Percentiles rank a stretch among this genome's conserved stretches.
Conservation (phyloP, 2,329 filamentous ascomycete genomes). For the Coccinonectria pachysandricola region DNA sequence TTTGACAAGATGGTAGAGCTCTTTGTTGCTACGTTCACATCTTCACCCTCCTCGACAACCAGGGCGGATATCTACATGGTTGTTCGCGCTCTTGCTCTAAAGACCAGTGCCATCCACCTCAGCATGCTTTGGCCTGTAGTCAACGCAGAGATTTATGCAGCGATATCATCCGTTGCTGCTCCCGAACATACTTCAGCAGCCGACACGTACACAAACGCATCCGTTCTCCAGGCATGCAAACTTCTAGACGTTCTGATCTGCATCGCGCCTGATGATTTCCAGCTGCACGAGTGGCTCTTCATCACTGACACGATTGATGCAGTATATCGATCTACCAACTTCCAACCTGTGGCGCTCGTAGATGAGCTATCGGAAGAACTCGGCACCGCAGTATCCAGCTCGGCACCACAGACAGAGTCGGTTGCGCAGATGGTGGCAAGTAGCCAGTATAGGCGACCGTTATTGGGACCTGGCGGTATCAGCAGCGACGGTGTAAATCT, state of each 20-base stretch:
- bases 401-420: conserved; percentile 25
- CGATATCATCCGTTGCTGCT: conserved; percentile 63
- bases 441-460: conserved; percentile 33
- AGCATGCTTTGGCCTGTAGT: conserved; percentile 83
- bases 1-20: conserved; percentile 82
- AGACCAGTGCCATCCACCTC: conserved; percentile 68
- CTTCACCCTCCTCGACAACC: conserved; percentile 83
- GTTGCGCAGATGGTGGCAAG: conserved; percentile 26
- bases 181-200: conserved; percentile 51
- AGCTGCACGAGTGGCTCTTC: conserved; percentile 96
- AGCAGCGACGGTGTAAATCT: conserved; percentile 44
- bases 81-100: conserved; percentile 69
- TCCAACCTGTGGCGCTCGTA: conserved; percentile 63
- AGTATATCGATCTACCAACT: conserved; percentile 66
- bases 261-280: conserved; percentile 86
- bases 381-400: conserved; percentile 32
- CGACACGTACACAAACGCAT: conserved; percentile 66
- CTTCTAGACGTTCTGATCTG: conserved; percentile 82
- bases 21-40: conserved; percentile 70
- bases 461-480: conserved; percentile 43
- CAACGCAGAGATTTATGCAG: conserved; percentile 73
- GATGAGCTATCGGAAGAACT: conserved; percentile 78
- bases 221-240: conserved; percentile 85
- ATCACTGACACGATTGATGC: conserved; percentile 95
- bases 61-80: conserved; percentile 86